phyloP scores from a whole-genome alignment of 352 stramenopile species.

The Pythium folliculosum region DNA sequence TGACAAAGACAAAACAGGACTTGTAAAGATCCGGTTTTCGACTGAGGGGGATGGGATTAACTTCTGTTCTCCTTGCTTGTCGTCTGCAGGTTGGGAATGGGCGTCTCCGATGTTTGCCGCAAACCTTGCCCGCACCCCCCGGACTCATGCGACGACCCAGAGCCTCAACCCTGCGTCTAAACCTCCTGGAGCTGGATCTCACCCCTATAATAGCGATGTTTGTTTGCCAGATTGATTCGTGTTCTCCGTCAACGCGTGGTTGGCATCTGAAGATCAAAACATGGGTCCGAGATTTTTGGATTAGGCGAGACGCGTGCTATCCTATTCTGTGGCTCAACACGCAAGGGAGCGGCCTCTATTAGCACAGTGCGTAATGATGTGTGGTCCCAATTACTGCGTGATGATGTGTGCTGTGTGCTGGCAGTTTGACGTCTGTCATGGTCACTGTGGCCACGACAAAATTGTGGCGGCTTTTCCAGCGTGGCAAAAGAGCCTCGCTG shows the following conservation, averaged over 20 bases:
- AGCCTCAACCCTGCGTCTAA: too few relatives aligned
- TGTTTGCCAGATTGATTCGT: not conserved
- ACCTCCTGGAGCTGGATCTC: not conserved
- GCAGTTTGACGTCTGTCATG: too few relatives aligned
- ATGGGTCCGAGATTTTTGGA: not conserved
- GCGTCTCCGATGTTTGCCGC: not conserved
- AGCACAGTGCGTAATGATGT: not conserved
- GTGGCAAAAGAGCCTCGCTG: too few relatives aligned
- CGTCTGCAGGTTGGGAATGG: conserved; percentile 6
- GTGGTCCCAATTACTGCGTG: not conserved
- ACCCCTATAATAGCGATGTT: not conserved
- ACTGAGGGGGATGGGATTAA: not conserved
- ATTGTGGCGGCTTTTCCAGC: too few relatives aligned
- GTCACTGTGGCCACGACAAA: too few relatives aligned
- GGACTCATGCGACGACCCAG: not conserved
- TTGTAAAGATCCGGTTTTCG: not conserved
- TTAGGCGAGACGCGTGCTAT: not conserved
- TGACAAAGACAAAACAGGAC: not conserved
- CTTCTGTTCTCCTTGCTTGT: conserved; percentile 4
- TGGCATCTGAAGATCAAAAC: not conserved
- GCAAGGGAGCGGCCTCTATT: not conserved
- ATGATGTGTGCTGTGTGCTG: not conserved
- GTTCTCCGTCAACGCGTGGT: not conserved
- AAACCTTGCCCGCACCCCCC: too few relatives aligned
- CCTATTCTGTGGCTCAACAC: not conserved